Evolutionary conservation across 352 stramenopile species (phyloP).

Genomic region (Phytophthora boehmeriae): DNA sequence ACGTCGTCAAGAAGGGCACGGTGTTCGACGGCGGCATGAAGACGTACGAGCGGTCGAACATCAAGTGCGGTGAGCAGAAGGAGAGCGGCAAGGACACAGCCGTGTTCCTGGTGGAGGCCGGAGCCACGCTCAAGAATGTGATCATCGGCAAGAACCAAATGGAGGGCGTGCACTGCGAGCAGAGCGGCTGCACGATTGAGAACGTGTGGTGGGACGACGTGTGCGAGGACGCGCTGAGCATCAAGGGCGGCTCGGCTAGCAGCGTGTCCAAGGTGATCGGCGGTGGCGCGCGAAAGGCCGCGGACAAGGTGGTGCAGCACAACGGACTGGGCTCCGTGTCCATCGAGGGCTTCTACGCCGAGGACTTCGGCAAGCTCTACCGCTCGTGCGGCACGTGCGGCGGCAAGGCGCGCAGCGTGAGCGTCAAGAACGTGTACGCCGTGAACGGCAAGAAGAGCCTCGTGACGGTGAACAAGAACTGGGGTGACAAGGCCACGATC

Average conservation of each 20-base stretch:
- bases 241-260: slow-evolving; percentile 3
- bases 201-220: slow-evolving; percentile 6
- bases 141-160: slow-evolving; percentile 5
- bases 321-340: neutral
- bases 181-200: slow-evolving; percentile 1
- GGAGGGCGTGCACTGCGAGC: slow-evolving; percentile 3
- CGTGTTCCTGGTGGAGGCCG: slow-evolving; percentile 4
- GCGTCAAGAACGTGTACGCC: slow-evolving; percentile 6
- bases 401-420: slow-evolving; percentile 1
- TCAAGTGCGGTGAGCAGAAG: slow-evolving; percentile 5
- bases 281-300: neutral
- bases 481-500: slow-evolving; percentile 1
- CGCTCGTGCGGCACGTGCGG: slow-evolving; percentile 2
- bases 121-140: slow-evolving; percentile 1
- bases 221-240: slow-evolving; percentile 4
- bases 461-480: slow-evolving; percentile 6
- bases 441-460: slow-evolving; percentile 6
- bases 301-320: slow-evolving; percentile 5
- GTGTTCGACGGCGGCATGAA: slow-evolving; percentile 4
- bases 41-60: slow-evolving; percentile 1
- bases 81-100: slow-evolving; percentile 4
- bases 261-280: slow-evolving; percentile 3
- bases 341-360: slow-evolving; percentile 5
- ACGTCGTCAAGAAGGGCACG: slow-evolving; percentile 2
- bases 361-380: slow-evolving; percentile 4